Percentiles rank a stretch among this genome's conserved stretches.
These are phyloP conservation scores for Herpotrichia juniperi DNA, from an alignment of 2,329 filamentous ascomycete species.

Conservation along the genomic window DNA sequence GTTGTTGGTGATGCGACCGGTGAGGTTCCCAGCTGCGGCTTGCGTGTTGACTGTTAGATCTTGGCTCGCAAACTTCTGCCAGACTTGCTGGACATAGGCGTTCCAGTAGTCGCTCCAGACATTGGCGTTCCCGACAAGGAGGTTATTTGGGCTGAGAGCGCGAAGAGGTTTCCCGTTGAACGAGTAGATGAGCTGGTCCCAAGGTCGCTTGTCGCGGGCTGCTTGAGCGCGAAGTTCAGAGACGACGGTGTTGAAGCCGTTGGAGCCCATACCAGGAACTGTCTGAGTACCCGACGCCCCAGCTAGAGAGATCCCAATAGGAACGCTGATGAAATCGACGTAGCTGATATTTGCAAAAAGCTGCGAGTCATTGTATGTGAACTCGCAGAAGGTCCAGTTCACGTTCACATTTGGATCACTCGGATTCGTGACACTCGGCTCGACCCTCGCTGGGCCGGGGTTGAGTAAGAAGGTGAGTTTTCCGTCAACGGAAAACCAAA, in stretches of 20 bases:
- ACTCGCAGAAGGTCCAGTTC: slow-evolving; percentile 55
- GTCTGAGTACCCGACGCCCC: slow-evolving; percentile 47
- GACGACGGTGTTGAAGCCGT: slow-evolving; percentile 64
- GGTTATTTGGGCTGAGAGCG: slow-evolving; percentile 53
- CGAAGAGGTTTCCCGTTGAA: slow-evolving; percentile 45
- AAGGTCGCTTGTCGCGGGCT: slow-evolving; percentile 59
- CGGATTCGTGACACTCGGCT: slow-evolving; percentile 73
- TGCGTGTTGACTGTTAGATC: slow-evolving; percentile 69
- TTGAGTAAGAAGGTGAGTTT: slow-evolving; percentile 73
- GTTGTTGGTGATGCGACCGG: slow-evolving; percentile 53
- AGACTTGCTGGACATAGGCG: slow-evolving; percentile 59
- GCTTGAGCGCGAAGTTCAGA: slow-evolving; percentile 62
- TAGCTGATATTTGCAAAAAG: slow-evolving; percentile 66
- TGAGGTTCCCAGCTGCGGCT: slow-evolving; percentile 60
- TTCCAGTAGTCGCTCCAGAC: slow-evolving; percentile 60
- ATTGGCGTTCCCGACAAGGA: slow-evolving; percentile 51
- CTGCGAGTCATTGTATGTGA: slow-evolving; percentile 55
- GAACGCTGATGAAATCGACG: slow-evolving; percentile 73
- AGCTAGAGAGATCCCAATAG: slow-evolving; percentile 51
- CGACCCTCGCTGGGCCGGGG: slow-evolving; percentile 73
- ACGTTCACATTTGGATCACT: slow-evolving; percentile 55
- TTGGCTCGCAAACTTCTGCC: slow-evolving; percentile 52
- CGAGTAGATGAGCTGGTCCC: slow-evolving; percentile 65
- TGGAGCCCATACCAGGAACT: slow-evolving; percentile 63
- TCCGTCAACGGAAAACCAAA: slow-evolving; percentile 71